Evolutionary conservation across 495 filamentous ascomycete species (phyloP), one percentile per base, ranked within the genome.

Genomic region (Xylaria flabelliformis): DNA sequence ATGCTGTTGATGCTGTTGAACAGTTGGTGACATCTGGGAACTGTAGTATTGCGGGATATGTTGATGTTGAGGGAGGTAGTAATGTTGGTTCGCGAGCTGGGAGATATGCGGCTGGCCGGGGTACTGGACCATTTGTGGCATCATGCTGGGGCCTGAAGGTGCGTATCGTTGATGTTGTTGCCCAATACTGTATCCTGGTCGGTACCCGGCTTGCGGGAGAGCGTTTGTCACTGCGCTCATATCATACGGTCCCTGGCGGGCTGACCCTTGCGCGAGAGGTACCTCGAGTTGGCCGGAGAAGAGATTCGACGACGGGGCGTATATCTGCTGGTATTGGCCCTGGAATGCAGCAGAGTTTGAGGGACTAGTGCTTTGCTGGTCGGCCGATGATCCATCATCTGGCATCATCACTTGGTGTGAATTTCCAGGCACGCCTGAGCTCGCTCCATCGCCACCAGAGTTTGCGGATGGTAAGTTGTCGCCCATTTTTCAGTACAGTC

Each of bases 81-180:
- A 85, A 15, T 78, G 80, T 70, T 82, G 81, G 48, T 63, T 78
- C 46, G 76, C 79, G 34, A 79, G 74, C 61, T 79, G 77, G 24
- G 70, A 69, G 65, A 83, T 80, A 36, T 75, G 76, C 46, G 80
- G 59, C 36, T 81, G 82, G 8, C 75, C 74, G 32, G 76, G 77
- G 62, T 80, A 86, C 64, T 87, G 88, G n/a, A 81, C 71, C 48
- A 82, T 82, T 66, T 85, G 83, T 64, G 82, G 82, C 42, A 84
- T 80, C 56, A 85, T 78, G 36, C 73, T 75, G 26, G 86, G 76
- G 32, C 83, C 78, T 26, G 84, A 79, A 51, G 77, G 77, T 34
- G 77, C 75, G 63, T 79, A 80, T 76, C 81, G 85, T 74, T 83
- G 74, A 26, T 83, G 85, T 53, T 76, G 77, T 59, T 70, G 79